These are phyloP conservation scores for Chondrus crispus DNA, from an alignment of 23 red algal genomes.

Conservation along the genomic window DNA sequence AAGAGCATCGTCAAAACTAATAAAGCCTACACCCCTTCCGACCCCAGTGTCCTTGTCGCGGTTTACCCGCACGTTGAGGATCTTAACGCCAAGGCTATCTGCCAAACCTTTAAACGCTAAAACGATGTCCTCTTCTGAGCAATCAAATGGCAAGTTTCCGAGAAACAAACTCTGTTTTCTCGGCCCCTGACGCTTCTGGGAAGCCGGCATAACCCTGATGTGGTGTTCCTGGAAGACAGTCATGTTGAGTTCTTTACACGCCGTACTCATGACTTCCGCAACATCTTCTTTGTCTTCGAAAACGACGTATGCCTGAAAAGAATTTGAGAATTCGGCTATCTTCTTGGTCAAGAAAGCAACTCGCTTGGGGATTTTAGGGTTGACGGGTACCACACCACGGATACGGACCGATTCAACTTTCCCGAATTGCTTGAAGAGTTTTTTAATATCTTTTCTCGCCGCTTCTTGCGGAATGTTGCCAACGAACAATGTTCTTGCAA, in stretches of 20 bases:
- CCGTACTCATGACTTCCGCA: background rate
- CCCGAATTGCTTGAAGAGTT: slow-evolving; percentile 70
- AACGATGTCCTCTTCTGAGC: slow-evolving; percentile 75
- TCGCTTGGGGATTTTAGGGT: slow-evolving; percentile 58
- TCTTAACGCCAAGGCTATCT: background rate
- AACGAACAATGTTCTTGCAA: slow-evolving; percentile 72
- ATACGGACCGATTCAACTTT: slow-evolving; percentile 69
- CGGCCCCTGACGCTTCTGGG: background rate
- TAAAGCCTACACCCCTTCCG: slow-evolving; percentile 51
- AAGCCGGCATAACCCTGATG: slow-evolving; percentile 40
- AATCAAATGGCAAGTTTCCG: slow-evolving; percentile 92
- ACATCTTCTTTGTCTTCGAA: slow-evolving; percentile 41
- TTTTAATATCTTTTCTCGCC: slow-evolving; percentile 51
- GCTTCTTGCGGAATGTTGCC: slow-evolving; percentile 75
- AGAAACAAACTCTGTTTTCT: slow-evolving; percentile 65
- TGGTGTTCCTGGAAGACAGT: slow-evolving; percentile 48
- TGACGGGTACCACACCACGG: slow-evolving; percentile 51
- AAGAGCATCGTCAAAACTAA: slow-evolving; percentile 29
- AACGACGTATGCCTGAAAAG: slow-evolving; percentile 72
- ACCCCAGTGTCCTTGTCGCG: slow-evolving; percentile 40
- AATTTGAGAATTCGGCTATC: slow-evolving; percentile 19
- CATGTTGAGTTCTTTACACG: slow-evolving; percentile 23
- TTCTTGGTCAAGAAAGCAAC: slow-evolving; percentile 40
- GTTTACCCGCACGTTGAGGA: slow-evolving; percentile 36
- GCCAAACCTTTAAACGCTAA: slow-evolving; percentile 3